Evolutionary conservation across 2,329 filamentous ascomycete species (phyloP), one percentile per base, ranked within the genome.

Genomic region (Trichocomaceae sp.): DNA sequence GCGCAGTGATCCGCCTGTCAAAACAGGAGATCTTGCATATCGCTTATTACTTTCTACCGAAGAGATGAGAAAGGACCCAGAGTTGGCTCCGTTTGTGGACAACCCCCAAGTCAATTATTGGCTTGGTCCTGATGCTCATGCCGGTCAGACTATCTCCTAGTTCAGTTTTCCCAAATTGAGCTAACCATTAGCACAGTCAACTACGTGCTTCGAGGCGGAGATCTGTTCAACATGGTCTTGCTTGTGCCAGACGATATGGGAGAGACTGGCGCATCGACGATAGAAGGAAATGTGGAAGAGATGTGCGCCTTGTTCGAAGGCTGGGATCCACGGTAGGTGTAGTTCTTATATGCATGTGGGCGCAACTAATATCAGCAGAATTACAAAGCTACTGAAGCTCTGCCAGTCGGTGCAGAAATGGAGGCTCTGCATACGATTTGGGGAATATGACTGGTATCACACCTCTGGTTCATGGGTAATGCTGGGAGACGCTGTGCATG

Each of bases 401-500:
- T 84, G 81, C 62, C 71, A 81, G 44, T 79, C 77, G 0, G 81
- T 85, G 0, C 75, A 75, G 49, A 86, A 85, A 64, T 86, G 82
- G 82, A 73, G 79, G 1, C 67, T 85, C 0, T 81, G 78, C 64
- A 83, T 82, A 55, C 74, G 81, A 1, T 0, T 78, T 75, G 0
- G 81, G 77, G 0, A 70, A 78, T 0, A 83, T 83, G 61, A 79
- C 80, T 0, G 47, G 47, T 23, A 26, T 48, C 47, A 48, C 6
- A 19, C 26, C 4, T 26, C 23, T 26, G 23, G 23, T 26, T 26
- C 23, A n/a, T 42, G 48, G 6, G 41, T 15, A 75, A 86, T 62
- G 71, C 86, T 0, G 83, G 84, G 0, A n/a, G 83, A 86, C 61
- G 80, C 83, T 0, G 81, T 82, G 2, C 83, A 86, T 58, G 82